Evolutionary conservation across 306 rosid species (phyloP).

Genomic region (Canavalia gladiata): DNA sequence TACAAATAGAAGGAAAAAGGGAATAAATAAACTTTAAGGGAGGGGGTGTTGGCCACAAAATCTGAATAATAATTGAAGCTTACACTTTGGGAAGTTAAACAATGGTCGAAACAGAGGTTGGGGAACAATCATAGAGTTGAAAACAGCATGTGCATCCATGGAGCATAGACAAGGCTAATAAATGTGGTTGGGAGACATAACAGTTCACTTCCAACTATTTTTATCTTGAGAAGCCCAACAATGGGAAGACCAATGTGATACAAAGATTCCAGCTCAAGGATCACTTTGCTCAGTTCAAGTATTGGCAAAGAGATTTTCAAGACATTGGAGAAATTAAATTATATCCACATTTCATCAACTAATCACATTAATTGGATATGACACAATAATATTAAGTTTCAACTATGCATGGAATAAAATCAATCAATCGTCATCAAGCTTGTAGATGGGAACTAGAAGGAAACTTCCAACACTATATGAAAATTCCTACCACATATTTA

Average conservation of each 20-base stretch:
- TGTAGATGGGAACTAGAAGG: conserved; percentile 18
- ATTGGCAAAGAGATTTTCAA: not conserved
- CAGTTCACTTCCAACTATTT: conserved; percentile 56
- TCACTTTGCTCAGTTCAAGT: conserved; percentile 22
- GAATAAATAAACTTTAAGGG: not conserved
- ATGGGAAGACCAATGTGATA: conserved; percentile 34
- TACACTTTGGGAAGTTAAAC: not conserved
- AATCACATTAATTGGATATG: not conserved
- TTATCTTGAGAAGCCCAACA: conserved; percentile 39
- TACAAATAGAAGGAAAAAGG: not conserved
- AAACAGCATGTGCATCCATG: conserved; percentile 57
- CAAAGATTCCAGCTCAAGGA: conserved; percentile 44
- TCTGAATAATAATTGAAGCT: conserved; percentile 10
- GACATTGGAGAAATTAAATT: conserved; percentile 27
- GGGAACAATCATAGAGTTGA: conserved; percentile 48
- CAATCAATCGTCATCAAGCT: not conserved
- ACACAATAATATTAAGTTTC: conserved; percentile 15
- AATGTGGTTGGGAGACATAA: conserved; percentile 58
- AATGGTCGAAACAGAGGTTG: conserved; percentile 32
- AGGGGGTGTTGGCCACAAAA: not conserved
- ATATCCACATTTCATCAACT: conserved; percentile 33
- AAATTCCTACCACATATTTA: not conserved
- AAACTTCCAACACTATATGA: conserved; percentile 4
- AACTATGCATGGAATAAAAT: conserved; percentile 24
- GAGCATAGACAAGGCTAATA: conserved; percentile 38